These are phyloP conservation scores for Aspergillus sp. DNA, from an alignment of 2,329 filamentous ascomycete genomes.

Conservation along the genomic window DNA sequence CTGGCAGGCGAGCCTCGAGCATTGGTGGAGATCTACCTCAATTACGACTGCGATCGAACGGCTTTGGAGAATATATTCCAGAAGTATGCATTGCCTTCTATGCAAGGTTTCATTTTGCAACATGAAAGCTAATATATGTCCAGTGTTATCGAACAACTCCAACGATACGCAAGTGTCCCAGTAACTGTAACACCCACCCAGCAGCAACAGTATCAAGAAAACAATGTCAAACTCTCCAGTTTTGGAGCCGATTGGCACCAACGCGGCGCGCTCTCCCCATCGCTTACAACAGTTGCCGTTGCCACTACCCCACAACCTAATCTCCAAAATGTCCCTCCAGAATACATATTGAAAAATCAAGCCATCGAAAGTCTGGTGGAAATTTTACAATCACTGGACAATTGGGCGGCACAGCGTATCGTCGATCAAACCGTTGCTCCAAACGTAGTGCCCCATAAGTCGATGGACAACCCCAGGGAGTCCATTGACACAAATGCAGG, in stretches of 20 bases:
- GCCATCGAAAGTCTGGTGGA: slow-evolving; percentile 84
- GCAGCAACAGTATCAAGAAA: slow-evolving; percentile 81
- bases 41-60: slow-evolving; percentile 94
- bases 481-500: slow-evolving; percentile 64
- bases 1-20: slow-evolving; percentile 80
- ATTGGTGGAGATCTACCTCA: slow-evolving; percentile 90
- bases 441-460: slow-evolving; percentile 42
- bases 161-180: slow-evolving; percentile 73
- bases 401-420: slow-evolving; percentile 73
- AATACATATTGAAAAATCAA: slow-evolving; percentile 85
- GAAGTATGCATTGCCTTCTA: slow-evolving; percentile 31
- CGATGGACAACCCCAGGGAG: slow-evolving; percentile 57
- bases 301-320: slow-evolving; percentile 42
- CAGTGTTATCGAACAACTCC: slow-evolving; percentile 85
- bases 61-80: slow-evolving; percentile 96
- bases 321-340: slow-evolving; percentile 66
- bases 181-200: slow-evolving; percentile 68
- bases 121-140: slow-evolving; percentile 3
- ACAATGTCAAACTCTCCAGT: slow-evolving; percentile 55
- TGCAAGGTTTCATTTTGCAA: neutral
- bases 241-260: slow-evolving; percentile 73
- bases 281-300: slow-evolving; percentile 73
- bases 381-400: slow-evolving; percentile 79
- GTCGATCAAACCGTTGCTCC: slow-evolving; percentile 49
- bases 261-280: slow-evolving; percentile 76